Percentiles rank a stretch among this genome's conserved stretches.
phyloP scores from a whole-genome alignment of 1,284 basidiomycete species.

The Earliella scabrosa region DNA sequence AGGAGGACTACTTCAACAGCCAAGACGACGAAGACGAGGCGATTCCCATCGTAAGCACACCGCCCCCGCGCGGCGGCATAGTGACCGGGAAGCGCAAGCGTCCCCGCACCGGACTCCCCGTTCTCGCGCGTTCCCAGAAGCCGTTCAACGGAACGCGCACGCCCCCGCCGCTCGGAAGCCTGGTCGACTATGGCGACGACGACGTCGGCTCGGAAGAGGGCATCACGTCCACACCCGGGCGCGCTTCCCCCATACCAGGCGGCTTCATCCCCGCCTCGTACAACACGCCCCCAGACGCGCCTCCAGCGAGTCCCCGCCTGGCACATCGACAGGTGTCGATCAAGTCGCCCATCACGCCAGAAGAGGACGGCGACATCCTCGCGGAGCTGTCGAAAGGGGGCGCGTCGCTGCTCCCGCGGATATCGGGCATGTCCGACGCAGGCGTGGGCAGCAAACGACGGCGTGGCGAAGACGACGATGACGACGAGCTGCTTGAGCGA shows the following conservation, averaged over 20 bases:
- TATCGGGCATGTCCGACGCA: conserved; percentile 44
- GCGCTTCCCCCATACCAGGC: conserved; percentile 17
- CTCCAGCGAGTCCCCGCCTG: conserved; percentile 37
- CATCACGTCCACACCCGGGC: conserved; percentile 11
- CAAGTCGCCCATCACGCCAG: conserved; percentile 19
- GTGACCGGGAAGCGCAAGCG: conserved; percentile 61
- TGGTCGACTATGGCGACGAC: conserved; percentile 76
- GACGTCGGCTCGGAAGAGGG: conserved; percentile 26
- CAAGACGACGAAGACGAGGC: conserved; percentile 64
- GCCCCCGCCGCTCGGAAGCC: conserved; percentile 55
- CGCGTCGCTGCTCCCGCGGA: conserved; percentile 45
- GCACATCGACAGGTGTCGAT: conserved; percentile 47
- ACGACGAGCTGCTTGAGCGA: conserved; percentile 66
- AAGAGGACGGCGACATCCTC: conserved; percentile 56
- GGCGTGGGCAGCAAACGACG: conserved; percentile 69
- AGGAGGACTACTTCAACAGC: conserved; percentile 92
- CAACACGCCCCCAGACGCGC: conserved; percentile 15
- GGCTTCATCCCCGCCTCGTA: conserved; percentile 22
- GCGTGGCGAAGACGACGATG: conserved; percentile 71
- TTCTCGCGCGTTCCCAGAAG: conserved; percentile 21
- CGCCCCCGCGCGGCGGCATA: conserved; percentile 40
- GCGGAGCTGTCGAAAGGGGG: conserved; percentile 53
- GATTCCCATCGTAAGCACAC: conserved; percentile 36
- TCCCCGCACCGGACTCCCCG: conserved; percentile 28
- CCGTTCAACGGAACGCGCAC: conserved; percentile 40